Evolutionary conservation across 371 early-diverging fungal genomes (phyloP), one percentile per base, ranked within the genome.

Genomic region (Funneliformis caledonium): DNA sequence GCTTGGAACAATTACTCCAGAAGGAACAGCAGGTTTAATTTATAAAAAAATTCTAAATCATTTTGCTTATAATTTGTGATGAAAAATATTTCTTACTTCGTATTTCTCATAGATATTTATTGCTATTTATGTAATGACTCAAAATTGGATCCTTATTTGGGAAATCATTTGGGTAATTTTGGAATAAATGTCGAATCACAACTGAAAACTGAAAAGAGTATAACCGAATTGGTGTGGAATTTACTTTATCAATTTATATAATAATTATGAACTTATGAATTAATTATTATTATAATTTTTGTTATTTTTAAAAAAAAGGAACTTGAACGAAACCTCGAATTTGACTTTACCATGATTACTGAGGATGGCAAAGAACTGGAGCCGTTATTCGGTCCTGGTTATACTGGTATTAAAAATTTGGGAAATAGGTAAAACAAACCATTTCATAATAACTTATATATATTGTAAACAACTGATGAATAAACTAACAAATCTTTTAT

Each of bases 1-100:
- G 81, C 88, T 98, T 11, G 99, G 99, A 4, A 97, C 99, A 0
- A 98, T 99, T 72, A 97, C 97, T 14, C 96, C 98, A n/a, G 98
- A 97, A 83, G 98, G 98, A 73, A 93, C 94, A 1, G 99, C 97
- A 42, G 95, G 94, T 94, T 47, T 56, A 56, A 56, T 56, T 56
- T 19, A 19, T 19, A 0, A 83, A 81, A 62, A 42, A n/a, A n/a
- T n/a, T 14, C 7, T 60, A 42, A 22, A 48, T 2, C 16, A 45
- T 47, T 50, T 59, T 31, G 2, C 42, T 60, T 33, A 33, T 47
- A 19, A n/a, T 9, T 48, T 73, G 31, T 47, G n/a, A 22, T 73
- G 50, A 22, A 52, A 31, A 43, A 16, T 16, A 67, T 26, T 16
- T 50, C 26, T 31, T 64, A 16, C 22, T 81, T 37, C 1, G 19